Conservation (phyloP, 2,329 filamentous ascomycete genomes). For the Cladophialophora bantiana region DNA sequence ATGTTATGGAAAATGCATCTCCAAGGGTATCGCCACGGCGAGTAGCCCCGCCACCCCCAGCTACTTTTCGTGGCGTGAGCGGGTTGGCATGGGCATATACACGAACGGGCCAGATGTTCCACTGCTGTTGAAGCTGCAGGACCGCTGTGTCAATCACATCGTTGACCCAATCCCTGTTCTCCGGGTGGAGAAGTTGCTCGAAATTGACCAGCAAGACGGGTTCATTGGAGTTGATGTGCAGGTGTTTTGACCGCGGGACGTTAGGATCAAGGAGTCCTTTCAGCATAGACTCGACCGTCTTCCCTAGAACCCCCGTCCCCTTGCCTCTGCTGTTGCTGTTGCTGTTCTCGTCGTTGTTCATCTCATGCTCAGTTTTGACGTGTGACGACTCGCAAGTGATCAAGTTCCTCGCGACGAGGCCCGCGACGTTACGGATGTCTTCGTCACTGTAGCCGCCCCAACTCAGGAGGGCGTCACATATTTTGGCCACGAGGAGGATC, state of each 20-base stretch:
- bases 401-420: constrained; percentile 27
- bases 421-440: constrained; percentile 25
- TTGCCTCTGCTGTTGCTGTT: not conserved
- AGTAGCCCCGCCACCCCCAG: not conserved
- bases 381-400: constrained; percentile 22
- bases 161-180: not conserved
- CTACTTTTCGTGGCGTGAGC: not conserved
- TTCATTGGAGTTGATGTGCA: constrained; percentile 40
- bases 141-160: constrained; percentile 22
- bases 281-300: constrained; percentile 26
- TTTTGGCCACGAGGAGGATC: constrained; percentile 31
- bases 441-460: constrained; percentile 27
- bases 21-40: not conserved
- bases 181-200: not conserved
- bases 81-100: constrained; percentile 31
- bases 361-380: not conserved
- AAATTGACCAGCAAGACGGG: constrained; percentile 37
- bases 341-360: not conserved
- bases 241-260: constrained; percentile 13
- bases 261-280: constrained; percentile 25
- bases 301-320: not conserved
- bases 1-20: constrained; percentile 28
- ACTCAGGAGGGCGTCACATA: constrained; percentile 27
- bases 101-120: constrained; percentile 37
- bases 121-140: constrained; percentile 28